Evolutionary conservation across 345 rosid genomes (phyloP).

Genomic region (Schrenkiella parvula): DNA sequence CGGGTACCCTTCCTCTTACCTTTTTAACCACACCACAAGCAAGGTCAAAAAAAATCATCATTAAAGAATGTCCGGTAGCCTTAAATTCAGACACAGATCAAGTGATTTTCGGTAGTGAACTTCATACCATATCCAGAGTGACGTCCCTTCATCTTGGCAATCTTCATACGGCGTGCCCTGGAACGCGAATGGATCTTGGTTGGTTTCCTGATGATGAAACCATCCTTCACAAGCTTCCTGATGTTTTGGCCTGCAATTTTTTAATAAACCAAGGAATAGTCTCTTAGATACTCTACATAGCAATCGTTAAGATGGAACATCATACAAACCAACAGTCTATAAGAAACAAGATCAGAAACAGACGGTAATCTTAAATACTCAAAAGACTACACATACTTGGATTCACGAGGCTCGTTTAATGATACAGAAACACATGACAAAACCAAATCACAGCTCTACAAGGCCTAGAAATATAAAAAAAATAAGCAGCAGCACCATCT

Average conservation of each 20-base stretch:
- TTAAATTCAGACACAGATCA: too few species aligned
- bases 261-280: background rate
- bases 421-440: background rate
- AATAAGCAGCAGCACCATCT: background rate
- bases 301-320: background rate
- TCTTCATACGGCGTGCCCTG: conserved; percentile 89
- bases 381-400: background rate
- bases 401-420: background rate
- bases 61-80: background rate
- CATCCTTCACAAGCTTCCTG: conserved; percentile 96
- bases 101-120: fast-evolving
- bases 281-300: background rate
- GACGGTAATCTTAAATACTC: background rate
- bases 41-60: background rate
- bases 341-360: background rate
- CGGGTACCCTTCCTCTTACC: conserved; percentile 40
- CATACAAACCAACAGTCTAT: background rate
- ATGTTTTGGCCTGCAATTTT: conserved; percentile 60
- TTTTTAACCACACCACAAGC: background rate
- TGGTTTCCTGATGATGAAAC: conserved; percentile 94
- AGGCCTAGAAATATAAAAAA: background rate
- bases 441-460: background rate
- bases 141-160: conserved; percentile 92
- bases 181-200: conserved; percentile 97
- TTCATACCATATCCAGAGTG: conserved; percentile 87